Percentiles rank a stretch among this genome's conserved stretches.
These are phyloP conservation scores for Psilocybe sp. DNA, from an alignment of 768 basidiomycete genomes.

Conservation along the genomic window DNA sequence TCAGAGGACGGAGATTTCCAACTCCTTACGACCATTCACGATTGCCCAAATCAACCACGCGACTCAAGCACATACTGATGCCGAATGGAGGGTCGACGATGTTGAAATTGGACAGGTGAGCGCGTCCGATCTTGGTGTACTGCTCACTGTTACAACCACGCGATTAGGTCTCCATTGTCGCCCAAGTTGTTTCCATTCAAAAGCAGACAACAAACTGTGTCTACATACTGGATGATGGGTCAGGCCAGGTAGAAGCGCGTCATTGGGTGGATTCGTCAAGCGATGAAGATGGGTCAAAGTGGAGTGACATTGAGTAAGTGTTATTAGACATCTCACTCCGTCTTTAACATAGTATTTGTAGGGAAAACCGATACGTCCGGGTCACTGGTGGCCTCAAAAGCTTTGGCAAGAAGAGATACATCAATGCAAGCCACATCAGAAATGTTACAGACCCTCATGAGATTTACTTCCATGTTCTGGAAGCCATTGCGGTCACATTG, in stretches of 20 bases:
- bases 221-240: conserved; percentile 84
- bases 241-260: conserved; percentile 72
- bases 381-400: conserved; percentile 80
- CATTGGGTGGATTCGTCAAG: conserved; percentile 75
- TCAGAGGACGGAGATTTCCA: conserved; percentile 36
- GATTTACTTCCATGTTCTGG: conserved; percentile 77
- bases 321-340: neutral
- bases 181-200: conserved; percentile 63
- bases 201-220: conserved; percentile 77
- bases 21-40: conserved; percentile 64
- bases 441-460: conserved; percentile 70
- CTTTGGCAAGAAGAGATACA: conserved; percentile 78
- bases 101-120: conserved; percentile 76
- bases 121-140: conserved; percentile 1
- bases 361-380: conserved; percentile 76
- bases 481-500: conserved; percentile 68
- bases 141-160: neutral
- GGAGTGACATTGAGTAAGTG: conserved; percentile 45
- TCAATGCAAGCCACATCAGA: conserved; percentile 77
- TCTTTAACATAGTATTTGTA: conserved; percentile 24
- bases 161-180: conserved; percentile 24
- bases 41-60: conserved; percentile 74
- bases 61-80: conserved; percentile 82
- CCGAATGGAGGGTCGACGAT: conserved; percentile 84
- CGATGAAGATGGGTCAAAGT: conserved; percentile 51